phyloP scores from a whole-genome alignment of 129 eudicot species.

The Dittrichia graveolens region DNA sequence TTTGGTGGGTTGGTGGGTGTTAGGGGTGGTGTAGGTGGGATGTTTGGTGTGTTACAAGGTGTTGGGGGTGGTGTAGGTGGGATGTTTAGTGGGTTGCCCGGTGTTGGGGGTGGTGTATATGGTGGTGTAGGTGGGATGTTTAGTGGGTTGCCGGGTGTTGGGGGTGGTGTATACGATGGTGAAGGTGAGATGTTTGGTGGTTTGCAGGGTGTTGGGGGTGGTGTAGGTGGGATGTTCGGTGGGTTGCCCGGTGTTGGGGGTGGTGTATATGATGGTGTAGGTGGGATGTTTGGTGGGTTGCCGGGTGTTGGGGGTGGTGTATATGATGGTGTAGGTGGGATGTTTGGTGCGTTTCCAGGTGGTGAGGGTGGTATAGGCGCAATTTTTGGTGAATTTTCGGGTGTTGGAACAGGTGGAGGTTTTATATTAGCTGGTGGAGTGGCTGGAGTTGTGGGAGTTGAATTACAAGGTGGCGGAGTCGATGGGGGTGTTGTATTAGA shows the following conservation, averaged over 20 bases:
- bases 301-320: slow-evolving; percentile 6
- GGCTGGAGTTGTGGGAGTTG: not conserved
- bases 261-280: slow-evolving; percentile 14
- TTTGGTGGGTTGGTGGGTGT: not conserved
- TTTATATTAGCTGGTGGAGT: not conserved
- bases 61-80: not conserved
- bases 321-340: not conserved
- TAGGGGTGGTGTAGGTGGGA: not conserved
- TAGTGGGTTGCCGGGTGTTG: not conserved
- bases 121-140: not conserved
- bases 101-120: not conserved
- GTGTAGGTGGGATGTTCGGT: not conserved
- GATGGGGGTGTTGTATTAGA: not conserved
- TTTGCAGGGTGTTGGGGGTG: not conserved
- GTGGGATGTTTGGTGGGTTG: not conserved
- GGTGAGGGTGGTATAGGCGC: not conserved
- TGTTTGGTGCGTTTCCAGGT: too few species aligned
- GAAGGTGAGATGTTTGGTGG: not conserved
- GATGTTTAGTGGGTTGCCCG: not conserved
- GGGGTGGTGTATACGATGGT: not conserved
- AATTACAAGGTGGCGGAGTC: not conserved
- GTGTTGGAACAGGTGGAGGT: not conserved
- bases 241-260: not conserved
- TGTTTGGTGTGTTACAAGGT: not conserved
- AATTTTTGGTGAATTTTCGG: slow-evolving; percentile 2